Evolutionary conservation across 805 yeast species (phyloP).

Genomic region (Candida pini): DNA sequence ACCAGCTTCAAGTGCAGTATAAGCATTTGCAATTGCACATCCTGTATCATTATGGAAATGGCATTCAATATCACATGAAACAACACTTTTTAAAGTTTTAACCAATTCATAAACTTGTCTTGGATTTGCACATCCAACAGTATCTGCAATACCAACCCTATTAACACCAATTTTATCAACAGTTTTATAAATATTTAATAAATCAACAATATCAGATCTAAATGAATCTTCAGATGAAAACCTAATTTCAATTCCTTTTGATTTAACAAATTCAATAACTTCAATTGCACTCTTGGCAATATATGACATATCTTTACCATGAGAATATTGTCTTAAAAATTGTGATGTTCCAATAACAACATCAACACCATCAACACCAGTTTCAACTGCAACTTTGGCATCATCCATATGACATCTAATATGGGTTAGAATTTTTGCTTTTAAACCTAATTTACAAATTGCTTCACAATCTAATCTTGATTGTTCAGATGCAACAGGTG

Average conservation of each 20-base stretch:
- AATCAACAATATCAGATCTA: slow-evolving; percentile 55
- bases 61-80: slow-evolving; percentile 53
- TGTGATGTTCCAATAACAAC: slow-evolving; percentile 57
- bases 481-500: slow-evolving; percentile 57
- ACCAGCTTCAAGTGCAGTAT: slow-evolving; percentile 59
- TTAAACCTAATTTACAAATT: slow-evolving; percentile 52
- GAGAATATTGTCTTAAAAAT: slow-evolving; percentile 50
- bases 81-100: slow-evolving; percentile 51
- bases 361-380: slow-evolving; percentile 60
- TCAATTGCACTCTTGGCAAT: slow-evolving; percentile 52
- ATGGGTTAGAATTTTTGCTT: slow-evolving; percentile 51
- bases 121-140: slow-evolving; percentile 61
- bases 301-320: slow-evolving; percentile 57
- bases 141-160: slow-evolving; percentile 60
- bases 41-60: slow-evolving; percentile 63
- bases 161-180: slow-evolving; percentile 58
- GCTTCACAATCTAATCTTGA: slow-evolving; percentile 54
- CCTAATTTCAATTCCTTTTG: slow-evolving; percentile 55
- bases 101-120: slow-evolving; percentile 58
- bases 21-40: slow-evolving; percentile 59
- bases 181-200: slow-evolving; percentile 53
- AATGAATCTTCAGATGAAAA: slow-evolving; percentile 56
- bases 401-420: slow-evolving; percentile 60
- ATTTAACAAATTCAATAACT: slow-evolving; percentile 55
- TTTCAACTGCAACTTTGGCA: slow-evolving; percentile 54